Percentiles rank a stretch among this genome's conserved stretches.
phyloP scores from a whole-genome alignment of 768 basidiomycete species.

The Infundibulicybe gibba region DNA sequence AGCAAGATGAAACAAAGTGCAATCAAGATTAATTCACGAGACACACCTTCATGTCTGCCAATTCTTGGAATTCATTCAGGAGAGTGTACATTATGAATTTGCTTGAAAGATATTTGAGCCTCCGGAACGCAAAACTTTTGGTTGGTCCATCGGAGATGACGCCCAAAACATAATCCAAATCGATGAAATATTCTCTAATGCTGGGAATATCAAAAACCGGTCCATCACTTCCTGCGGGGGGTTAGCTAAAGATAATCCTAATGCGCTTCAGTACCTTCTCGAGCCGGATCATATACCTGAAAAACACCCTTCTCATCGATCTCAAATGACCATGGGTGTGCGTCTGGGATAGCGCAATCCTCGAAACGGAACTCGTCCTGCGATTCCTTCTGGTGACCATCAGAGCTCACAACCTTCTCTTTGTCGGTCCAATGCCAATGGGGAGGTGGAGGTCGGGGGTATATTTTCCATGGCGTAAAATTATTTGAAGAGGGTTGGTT shows the following conservation, averaged over 20 bases:
- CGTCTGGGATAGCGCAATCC: conserved; percentile 70
- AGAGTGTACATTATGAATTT: conserved; percentile 94
- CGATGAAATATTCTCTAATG: conserved; percentile 93
- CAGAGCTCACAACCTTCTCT: conserved; percentile 39
- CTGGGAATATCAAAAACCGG: conserved; percentile 79
- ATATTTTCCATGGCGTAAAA: conserved; percentile 77
- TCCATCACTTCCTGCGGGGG: neutral
- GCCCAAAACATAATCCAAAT: conserved; percentile 85
- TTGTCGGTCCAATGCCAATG: conserved; percentile 88
- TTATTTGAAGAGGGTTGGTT: conserved; percentile 21
- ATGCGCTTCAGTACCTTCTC: conserved; percentile 22
- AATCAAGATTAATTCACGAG: neutral
- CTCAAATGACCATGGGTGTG: conserved; percentile 58
- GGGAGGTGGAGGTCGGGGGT: conserved; percentile 90
- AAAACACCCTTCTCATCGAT: conserved; percentile 90
- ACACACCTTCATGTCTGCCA: conserved; percentile 93
- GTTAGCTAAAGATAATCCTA: neutral
- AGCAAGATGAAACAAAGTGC: conserved; percentile 1
- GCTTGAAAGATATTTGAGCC: conserved; percentile 87
- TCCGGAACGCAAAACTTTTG: conserved; percentile 91
- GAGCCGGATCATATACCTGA: conserved; percentile 64
- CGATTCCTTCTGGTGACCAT: conserved; percentile 20
- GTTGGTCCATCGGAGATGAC: conserved; percentile 95
- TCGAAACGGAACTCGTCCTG: conserved; percentile 63
- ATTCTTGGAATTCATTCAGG: conserved; percentile 89